Conservation (phyloP, 768 basidiomycete genomes). For the Tephrocybe sp. region DNA sequence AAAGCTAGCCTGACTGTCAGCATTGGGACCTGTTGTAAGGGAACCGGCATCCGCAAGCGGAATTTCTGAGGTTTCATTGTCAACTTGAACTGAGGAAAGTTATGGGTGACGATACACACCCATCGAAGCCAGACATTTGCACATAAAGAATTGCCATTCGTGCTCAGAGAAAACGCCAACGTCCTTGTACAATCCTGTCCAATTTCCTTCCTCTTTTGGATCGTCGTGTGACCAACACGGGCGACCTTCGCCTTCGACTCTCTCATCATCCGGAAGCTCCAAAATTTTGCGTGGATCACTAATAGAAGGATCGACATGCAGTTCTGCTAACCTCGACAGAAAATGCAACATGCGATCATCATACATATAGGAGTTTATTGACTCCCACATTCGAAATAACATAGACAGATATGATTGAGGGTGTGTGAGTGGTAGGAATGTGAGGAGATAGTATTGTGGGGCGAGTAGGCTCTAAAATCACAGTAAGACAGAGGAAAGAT, state of each 20-base stretch:
- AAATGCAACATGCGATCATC: slow-evolving; percentile 90
- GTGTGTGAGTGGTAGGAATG: slow-evolving; percentile 82
- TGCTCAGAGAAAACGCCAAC: slow-evolving; percentile 85
- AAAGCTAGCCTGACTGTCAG: slow-evolving; percentile 70
- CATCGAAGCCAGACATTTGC: slow-evolving; percentile 83
- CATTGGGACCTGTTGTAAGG: slow-evolving; percentile 70
- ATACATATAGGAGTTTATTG: slow-evolving; percentile 84
- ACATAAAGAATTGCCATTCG: slow-evolving; percentile 86
- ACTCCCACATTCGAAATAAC: slow-evolving; percentile 85
- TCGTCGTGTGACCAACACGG: slow-evolving; percentile 50
- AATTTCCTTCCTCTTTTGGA: slow-evolving; percentile 35
- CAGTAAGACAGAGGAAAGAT: slow-evolving; percentile 9
- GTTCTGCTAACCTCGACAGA: slow-evolving; percentile 70
- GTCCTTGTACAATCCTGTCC: slow-evolving; percentile 80
- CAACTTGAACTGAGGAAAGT: slow-evolving; percentile 4
- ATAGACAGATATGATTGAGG: slow-evolving; percentile 82
- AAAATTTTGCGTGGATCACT: slow-evolving; percentile 71
- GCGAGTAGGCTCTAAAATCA: slow-evolving; percentile 61
- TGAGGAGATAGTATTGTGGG: slow-evolving; percentile 81
- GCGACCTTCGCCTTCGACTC: slow-evolving; percentile 58
- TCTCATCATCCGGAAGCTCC: slow-evolving; percentile 68
- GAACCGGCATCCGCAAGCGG: slow-evolving; percentile 72
- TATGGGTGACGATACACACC: slow-evolving; percentile 39
- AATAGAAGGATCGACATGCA: slow-evolving; percentile 75
- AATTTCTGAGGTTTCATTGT: slow-evolving; percentile 45